Percentiles rank a stretch among this genome's conserved stretches.
phyloP scores from a whole-genome alignment of 257 asterid species.

The Ajuga chamaepitys region DNA sequence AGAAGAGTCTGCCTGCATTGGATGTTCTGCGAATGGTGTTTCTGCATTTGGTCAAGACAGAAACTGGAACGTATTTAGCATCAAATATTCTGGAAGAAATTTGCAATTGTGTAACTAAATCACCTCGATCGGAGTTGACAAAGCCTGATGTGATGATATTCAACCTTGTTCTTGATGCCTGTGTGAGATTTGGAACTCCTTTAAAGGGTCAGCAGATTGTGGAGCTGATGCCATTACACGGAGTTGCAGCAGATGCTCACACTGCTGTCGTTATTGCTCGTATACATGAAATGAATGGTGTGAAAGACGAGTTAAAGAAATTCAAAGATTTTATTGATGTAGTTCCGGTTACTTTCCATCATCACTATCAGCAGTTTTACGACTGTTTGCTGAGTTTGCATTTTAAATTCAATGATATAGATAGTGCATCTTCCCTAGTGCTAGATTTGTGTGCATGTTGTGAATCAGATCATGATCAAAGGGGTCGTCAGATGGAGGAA shows the following conservation, averaged over 20 bases:
- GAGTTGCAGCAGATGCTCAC: constrained; percentile 66
- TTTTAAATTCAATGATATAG: constrained; percentile 67
- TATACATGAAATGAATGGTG: constrained; percentile 62
- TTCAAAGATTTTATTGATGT: constrained; percentile 44
- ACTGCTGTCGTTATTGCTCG: constrained; percentile 51
- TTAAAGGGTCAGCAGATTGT: constrained; percentile 57
- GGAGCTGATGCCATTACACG: constrained; percentile 68
- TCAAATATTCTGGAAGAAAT: constrained; percentile 66
- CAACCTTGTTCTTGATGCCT: constrained; percentile 79
- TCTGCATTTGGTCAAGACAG: constrained; percentile 72
- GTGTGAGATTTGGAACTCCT: constrained; percentile 57
- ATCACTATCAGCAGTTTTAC: constrained; percentile 58
- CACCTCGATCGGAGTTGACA: constrained; percentile 26
- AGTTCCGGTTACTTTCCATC: constrained; percentile 29
- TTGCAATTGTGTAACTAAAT: constrained; percentile 28
- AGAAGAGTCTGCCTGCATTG: constrained; percentile 37
- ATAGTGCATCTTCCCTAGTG: constrained; percentile 62
- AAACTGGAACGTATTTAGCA: constrained; percentile 49
- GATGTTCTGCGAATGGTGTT: constrained; percentile 40
- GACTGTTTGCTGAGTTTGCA: constrained; percentile 60
- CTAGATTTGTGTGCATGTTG: constrained; percentile 28
- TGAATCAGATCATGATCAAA: constrained; percentile 7
- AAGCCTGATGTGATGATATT: constrained; percentile 50
- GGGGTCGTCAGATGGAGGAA: constrained; percentile 21
- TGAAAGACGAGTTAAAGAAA: constrained; percentile 69